A percentile compares a stretch with the other conserved stretches of the same genome.
Evolutionary conservation across 495 filamentous ascomycete species (phyloP).

Genomic region (Trichocladium antarcticum): DNA sequence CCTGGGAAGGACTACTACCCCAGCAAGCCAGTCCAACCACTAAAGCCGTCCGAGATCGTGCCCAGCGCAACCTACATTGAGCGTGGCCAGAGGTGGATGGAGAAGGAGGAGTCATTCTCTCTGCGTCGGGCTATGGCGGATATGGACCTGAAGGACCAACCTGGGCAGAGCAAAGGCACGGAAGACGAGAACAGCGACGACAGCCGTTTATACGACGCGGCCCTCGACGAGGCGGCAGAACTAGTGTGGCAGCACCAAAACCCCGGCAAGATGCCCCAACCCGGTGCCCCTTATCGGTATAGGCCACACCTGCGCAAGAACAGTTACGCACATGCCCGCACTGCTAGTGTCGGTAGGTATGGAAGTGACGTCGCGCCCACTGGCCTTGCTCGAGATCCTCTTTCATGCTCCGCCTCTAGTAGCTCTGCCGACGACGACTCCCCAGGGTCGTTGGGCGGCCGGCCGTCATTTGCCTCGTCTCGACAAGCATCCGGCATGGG

Average conservation of each 20-base stretch:
- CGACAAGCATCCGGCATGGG: constrained; percentile 14
- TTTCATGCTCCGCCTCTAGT: constrained; percentile 38
- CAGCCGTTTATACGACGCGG: constrained; percentile 55
- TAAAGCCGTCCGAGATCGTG: constrained; percentile 41
- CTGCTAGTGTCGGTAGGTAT: constrained; percentile 45
- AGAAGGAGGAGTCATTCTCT: constrained; percentile 71
- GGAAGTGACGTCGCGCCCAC: constrained; percentile 37
- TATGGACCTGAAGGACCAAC: constrained; percentile 40
- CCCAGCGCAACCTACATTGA: constrained; percentile 63
- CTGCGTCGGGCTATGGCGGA: constrained; percentile 70
- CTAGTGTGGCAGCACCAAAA: constrained; percentile 78
- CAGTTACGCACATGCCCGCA: constrained; percentile 51
- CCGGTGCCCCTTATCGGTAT: constrained; percentile 54
- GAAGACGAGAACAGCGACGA: constrained; percentile 46
- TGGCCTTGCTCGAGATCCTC: constrained; percentile 38
- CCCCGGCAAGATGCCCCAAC: constrained; percentile 41
- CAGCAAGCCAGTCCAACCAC: constrained; percentile 26
- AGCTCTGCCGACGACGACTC: constrained; percentile 39
- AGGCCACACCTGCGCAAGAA: constrained; percentile 49
- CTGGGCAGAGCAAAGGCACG: constrained; percentile 15
- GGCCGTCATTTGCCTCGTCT: constrained; percentile 23
- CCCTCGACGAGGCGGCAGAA: constrained; percentile 77
- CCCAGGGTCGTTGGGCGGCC: constrained; percentile 12
- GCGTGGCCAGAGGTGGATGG: constrained; percentile 69
- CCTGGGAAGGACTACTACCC: constrained; percentile 38